Evolutionary conservation across 2,329 filamentous ascomycete genomes (phyloP).

Genomic region (Colletotrichum abscissum): DNA sequence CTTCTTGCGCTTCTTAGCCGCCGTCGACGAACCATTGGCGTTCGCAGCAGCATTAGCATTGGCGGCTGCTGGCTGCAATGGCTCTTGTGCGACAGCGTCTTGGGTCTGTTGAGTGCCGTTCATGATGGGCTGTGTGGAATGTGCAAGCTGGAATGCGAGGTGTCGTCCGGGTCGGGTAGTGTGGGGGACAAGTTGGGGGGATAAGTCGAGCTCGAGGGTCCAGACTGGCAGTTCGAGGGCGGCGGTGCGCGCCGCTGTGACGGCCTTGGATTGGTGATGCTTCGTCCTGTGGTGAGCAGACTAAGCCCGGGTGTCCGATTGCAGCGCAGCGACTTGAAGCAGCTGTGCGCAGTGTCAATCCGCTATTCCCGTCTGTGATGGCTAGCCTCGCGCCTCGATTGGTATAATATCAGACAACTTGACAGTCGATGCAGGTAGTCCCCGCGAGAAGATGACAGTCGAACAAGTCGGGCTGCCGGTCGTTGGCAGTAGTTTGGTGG

Average conservation of each 20-base stretch:
- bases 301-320: conserved; percentile 7
- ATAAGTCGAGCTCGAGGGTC: background rate
- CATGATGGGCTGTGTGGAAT: conserved; percentile 28
- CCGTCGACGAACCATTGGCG: conserved; percentile 35
- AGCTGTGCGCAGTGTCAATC: conserved; percentile 11
- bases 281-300: conserved; percentile 19
- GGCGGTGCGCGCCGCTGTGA: conserved; percentile 8
- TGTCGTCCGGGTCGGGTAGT: conserved; percentile 2
- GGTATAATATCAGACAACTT: background rate
- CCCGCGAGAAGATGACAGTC: background rate
- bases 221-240: background rate
- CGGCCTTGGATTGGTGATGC: conserved; percentile 17
- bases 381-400: background rate
- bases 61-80: conserved; percentile 26
- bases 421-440: background rate
- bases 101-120: conserved; percentile 32
- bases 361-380: background rate
- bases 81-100: conserved; percentile 28
- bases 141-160: background rate
- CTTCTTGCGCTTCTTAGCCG: conserved; percentile 78
- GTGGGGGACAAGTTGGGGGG: conserved; percentile 12
- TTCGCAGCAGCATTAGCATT: background rate
- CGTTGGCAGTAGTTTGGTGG: background rate
- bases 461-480: background rate
- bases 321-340: conserved; percentile 9